phyloP scores from a whole-genome alignment of 495 filamentous ascomycete species.

The Diplogelasinospora grovesii region DNA sequence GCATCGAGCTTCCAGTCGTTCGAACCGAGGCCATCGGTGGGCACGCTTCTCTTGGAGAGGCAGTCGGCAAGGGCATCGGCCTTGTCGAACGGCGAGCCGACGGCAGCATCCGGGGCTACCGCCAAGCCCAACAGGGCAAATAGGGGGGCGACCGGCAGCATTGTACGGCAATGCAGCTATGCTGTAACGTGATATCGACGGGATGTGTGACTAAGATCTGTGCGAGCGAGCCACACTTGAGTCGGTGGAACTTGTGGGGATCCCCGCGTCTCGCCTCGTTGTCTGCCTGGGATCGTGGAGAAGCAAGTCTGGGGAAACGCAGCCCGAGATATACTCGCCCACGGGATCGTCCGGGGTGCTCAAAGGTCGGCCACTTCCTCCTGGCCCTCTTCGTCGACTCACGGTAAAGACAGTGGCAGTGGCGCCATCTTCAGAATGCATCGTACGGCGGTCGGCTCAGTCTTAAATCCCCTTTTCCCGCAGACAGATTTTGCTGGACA shows the following conservation, averaged over 20 bases:
- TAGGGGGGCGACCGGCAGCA: slow-evolving; percentile 12
- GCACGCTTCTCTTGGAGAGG: slow-evolving; percentile 27
- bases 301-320: slow-evolving; percentile 24
- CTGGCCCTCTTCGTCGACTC: slow-evolving; percentile 5
- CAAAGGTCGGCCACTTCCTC: slow-evolving; percentile 9
- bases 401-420: slow-evolving; percentile 12
- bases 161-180: not conserved
- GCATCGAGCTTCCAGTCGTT: slow-evolving; percentile 35
- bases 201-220: slow-evolving; percentile 2
- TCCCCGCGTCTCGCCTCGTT: slow-evolving; percentile 10
- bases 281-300: slow-evolving; percentile 12
- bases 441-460: slow-evolving; percentile 23
- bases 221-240: slow-evolving; percentile 1
- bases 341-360: slow-evolving; percentile 6
- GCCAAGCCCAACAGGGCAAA: slow-evolving; percentile 20
- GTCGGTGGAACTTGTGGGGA: slow-evolving; percentile 2
- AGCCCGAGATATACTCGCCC: slow-evolving; percentile 20
- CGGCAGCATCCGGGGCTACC: not conserved
- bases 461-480: slow-evolving; percentile 14
- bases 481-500: slow-evolving; percentile 10
- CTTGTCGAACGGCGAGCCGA: slow-evolving; percentile 16
- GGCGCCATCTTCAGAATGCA: slow-evolving; percentile 13
- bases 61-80: slow-evolving; percentile 33
- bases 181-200: slow-evolving; percentile 12
- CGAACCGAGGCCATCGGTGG: slow-evolving; percentile 25